phyloP scores from a whole-genome alignment of 129 eudicot species.

The Escallonia rubra region DNA sequence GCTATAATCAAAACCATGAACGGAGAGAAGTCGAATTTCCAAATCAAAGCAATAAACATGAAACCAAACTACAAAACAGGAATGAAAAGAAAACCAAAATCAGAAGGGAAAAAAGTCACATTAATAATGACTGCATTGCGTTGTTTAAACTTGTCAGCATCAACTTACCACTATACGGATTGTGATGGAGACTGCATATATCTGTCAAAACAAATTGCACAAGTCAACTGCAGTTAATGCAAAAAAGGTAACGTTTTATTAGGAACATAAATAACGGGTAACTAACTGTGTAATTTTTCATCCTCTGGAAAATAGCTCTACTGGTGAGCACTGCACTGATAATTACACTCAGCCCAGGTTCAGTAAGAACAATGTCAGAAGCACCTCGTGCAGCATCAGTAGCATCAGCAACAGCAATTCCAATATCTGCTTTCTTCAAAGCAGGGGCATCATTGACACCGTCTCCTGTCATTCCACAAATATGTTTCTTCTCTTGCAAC shows the following conservation, averaged over 20 bases:
- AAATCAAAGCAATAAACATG: conserved; percentile 91
- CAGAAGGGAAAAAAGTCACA: background rate
- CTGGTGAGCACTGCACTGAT: conserved; percentile 89
- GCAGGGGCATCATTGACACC: conserved; percentile 97
- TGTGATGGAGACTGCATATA: conserved; percentile 96
- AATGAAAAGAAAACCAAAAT: background rate
- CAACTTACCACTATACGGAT: conserved; percentile 99
- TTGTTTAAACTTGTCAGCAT: background rate
- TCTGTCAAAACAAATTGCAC: conserved; percentile 38
- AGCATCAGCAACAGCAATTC: conserved; percentile 87
- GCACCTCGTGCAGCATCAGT: conserved; percentile 93
- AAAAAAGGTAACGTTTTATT: too few species aligned
- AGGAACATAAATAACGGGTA: too few species aligned
- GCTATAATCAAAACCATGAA: conserved; percentile 99
- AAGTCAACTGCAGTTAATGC: background rate
- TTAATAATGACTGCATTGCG: background rate
- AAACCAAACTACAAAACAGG: conserved; percentile 71
- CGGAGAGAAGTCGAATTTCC: conserved; percentile 94
- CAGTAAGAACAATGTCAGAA: conserved; percentile 85
- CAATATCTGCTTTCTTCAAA: conserved; percentile 79
- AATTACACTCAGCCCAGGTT: conserved; percentile 85
- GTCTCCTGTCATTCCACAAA: conserved; percentile 92
- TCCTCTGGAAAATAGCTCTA: conserved; percentile 85
- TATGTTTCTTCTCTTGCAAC: conserved; percentile 81
- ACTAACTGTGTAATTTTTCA: conserved; percentile 82